These are phyloP conservation scores for Ceriops zippeliana DNA, from an alignment of 345 rosid genomes.

Conservation along the genomic window DNA sequence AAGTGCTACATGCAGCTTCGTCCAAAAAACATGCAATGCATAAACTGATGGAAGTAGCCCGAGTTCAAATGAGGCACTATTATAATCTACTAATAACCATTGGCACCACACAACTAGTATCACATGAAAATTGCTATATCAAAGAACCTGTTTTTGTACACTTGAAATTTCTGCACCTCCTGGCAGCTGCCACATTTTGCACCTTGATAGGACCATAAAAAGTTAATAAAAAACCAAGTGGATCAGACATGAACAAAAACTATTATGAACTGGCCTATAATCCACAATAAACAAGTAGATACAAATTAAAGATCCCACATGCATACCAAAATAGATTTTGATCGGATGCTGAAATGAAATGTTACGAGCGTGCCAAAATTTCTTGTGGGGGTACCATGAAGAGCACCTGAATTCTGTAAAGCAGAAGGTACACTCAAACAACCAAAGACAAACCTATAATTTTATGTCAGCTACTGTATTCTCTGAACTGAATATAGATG, in stretches of 20 bases:
- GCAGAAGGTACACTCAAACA: conserved; percentile 9
- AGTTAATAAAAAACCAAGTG: conserved; percentile 2
- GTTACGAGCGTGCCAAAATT: conserved; percentile 72
- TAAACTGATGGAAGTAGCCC: too few relatives aligned
- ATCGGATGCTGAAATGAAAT: conserved; percentile 94
- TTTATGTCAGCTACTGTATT: conserved; percentile 7
- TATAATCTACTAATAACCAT: too few relatives aligned
- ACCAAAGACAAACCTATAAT: conserved; percentile 12
- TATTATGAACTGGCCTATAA: not conserved
- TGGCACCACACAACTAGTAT: too few relatives aligned
- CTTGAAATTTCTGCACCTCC: conserved; percentile 77
- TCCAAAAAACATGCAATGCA: too few relatives aligned
- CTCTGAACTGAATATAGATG: not conserved
- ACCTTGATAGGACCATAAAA: conserved; percentile 42
- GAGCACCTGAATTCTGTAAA: conserved; percentile 78
- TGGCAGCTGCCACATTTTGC: conserved; percentile 90
- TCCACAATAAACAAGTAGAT: conserved; percentile 7
- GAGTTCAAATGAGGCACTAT: too few relatives aligned
- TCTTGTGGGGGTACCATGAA: conserved; percentile 66
- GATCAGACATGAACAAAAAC: conserved; percentile 1
- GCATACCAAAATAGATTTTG: conserved; percentile 86
- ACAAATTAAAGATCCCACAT: not conserved
- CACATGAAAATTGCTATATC: not conserved
- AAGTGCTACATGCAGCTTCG: too few relatives aligned
- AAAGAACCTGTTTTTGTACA: conserved; percentile 69